A percentile compares a stretch with the other conserved stretches of the same genome.
Evolutionary conservation across 768 basidiomycete species (phyloP).

Genomic region (Hypholoma fasciculare): DNA sequence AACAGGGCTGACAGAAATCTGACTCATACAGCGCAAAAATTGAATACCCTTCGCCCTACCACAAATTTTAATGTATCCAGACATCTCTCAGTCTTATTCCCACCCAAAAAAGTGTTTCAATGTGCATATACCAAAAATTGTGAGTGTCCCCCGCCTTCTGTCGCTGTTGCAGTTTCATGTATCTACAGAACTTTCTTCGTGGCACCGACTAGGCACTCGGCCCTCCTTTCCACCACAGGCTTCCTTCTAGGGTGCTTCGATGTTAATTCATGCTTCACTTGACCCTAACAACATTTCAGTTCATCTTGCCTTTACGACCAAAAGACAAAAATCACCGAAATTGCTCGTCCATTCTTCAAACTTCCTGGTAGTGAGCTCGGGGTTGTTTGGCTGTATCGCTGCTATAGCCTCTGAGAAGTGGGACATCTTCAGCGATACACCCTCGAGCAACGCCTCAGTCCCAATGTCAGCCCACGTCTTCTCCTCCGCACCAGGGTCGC

Average conservation of each 20-base stretch:
- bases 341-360: not conserved
- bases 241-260: not conserved
- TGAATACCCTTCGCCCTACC: too few relatives aligned
- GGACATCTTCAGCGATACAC: not conserved
- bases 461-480: not conserved
- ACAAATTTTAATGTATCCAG: too few relatives aligned
- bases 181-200: too few relatives aligned
- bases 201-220: too few relatives aligned
- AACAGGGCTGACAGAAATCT: too few relatives aligned
- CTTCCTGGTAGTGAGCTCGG: not conserved
- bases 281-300: not conserved
- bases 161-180: too few relatives aligned
- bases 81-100: too few relatives aligned
- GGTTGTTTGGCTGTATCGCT: not conserved
- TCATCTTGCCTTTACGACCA: not conserved
- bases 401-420: not conserved
- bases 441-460: not conserved
- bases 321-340: not conserved
- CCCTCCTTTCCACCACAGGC: too few relatives aligned
- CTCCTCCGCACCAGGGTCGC: not conserved
- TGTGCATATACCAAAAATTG: too few relatives aligned
- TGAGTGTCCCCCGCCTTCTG: too few relatives aligned
- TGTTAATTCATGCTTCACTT: not conserved
- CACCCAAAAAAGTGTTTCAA: too few relatives aligned
- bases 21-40: too few relatives aligned